Evolutionary conservation across 768 basidiomycete species (phyloP).

Genomic region (Fomitopsis serialis): DNA sequence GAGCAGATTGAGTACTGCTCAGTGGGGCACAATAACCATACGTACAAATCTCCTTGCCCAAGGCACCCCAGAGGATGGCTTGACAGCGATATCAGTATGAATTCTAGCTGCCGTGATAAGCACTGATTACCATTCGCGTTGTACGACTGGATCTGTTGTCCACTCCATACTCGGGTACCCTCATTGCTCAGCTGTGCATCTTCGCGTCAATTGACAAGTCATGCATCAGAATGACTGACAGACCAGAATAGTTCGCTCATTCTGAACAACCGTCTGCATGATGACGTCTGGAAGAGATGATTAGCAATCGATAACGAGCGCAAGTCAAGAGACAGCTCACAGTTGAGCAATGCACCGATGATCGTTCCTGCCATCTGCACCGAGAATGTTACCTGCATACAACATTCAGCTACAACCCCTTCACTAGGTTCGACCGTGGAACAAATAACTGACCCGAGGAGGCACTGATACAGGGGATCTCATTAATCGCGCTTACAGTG

Average conservation of each 20-base stretch:
- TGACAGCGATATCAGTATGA: not conserved
- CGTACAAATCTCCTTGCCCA: constrained; percentile 3
- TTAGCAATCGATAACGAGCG: not conserved
- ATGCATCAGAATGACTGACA: not conserved
- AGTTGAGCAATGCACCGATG: constrained; percentile 40
- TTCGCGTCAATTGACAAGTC: not conserved
- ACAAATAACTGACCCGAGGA: not conserved
- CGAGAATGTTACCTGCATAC: constrained; percentile 28
- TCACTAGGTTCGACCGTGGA: not conserved
- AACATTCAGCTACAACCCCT: not conserved
- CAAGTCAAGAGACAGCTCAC: constrained; percentile 2
- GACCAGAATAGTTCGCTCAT: constrained; percentile 36
- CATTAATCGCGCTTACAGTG: not conserved
- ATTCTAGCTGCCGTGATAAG: not conserved
- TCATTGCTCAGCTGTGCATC: constrained; percentile 33
- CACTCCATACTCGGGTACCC: constrained; percentile 45
- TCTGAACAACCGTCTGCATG: constrained; percentile 28
- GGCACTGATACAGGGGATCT: not conserved
- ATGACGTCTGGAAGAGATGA: constrained; percentile 14
- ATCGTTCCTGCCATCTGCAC: constrained; percentile 50
- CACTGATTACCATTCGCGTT: constrained; percentile 37
- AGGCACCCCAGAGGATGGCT: constrained; percentile 3
- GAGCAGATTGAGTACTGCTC: not conserved
- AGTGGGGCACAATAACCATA: not conserved
- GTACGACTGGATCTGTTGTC: constrained; percentile 44